Conservation (phyloP, 2,329 filamentous ascomycete genomes). For the Fusarium beomiforme region DNA sequence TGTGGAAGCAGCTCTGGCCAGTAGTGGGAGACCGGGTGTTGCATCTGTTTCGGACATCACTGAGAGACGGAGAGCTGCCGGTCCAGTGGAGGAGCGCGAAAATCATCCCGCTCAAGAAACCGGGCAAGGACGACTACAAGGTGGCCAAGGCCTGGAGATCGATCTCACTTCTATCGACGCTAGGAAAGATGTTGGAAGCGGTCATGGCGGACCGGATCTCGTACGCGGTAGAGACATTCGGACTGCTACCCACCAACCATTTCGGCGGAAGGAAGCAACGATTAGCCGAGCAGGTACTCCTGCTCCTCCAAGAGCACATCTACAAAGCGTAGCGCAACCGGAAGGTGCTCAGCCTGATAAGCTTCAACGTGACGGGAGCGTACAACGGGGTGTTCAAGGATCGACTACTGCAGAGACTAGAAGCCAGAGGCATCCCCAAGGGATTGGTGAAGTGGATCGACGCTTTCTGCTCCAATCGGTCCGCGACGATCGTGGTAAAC, state of each 20-base stretch:
- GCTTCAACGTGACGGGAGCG: too few species aligned
- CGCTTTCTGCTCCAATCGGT: too few species aligned
- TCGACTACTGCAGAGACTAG: too few species aligned
- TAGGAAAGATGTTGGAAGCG: slow-evolving; percentile 35
- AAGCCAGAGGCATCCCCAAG: too few species aligned
- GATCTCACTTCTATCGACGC: slow-evolving; percentile 42
- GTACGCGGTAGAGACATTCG: background rate
- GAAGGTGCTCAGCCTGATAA: too few species aligned
- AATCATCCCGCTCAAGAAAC: slow-evolving; percentile 45
- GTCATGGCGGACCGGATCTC: background rate
- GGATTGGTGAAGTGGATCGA: too few species aligned
- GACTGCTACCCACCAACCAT: background rate
- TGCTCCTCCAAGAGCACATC: too few species aligned
- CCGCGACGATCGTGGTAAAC: too few species aligned
- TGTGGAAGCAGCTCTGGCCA: too few species aligned
- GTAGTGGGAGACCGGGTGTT: background rate
- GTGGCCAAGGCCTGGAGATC: slow-evolving; percentile 39
- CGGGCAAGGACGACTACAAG: slow-evolving; percentile 41
- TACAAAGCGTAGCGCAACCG: too few species aligned
- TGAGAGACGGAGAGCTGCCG: background rate
- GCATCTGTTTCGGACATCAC: background rate
- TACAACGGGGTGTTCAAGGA: too few species aligned
- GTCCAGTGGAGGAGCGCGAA: slow-evolving; percentile 16
- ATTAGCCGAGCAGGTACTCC: too few species aligned
- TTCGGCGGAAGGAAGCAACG: background rate